Conservation (phyloP, 495 filamentous ascomycete genomes). For the Entonaema liquescens region DNA sequence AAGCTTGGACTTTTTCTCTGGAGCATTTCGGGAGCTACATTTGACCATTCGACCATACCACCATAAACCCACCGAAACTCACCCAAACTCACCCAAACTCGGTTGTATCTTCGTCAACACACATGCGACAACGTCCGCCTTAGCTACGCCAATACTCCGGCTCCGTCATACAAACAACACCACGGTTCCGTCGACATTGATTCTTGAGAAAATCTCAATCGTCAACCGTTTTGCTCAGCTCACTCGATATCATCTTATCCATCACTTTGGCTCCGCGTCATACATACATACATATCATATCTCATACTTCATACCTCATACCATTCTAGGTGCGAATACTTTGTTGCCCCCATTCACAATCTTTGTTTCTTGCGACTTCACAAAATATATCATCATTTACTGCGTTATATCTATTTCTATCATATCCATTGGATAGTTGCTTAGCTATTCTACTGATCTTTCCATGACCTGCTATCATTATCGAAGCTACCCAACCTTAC, state of each 20-base stretch:
- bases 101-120: background rate
- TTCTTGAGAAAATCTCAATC: background rate
- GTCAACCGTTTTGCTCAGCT: background rate
- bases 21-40: background rate
- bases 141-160: background rate
- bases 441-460: background rate
- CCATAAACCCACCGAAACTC: background rate
- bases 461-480: background rate
- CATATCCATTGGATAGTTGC: background rate
- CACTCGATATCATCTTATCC: background rate
- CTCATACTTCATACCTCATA: background rate
- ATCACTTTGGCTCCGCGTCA: background rate
- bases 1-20: constrained; percentile 7
- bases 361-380: background rate
- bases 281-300: background rate
- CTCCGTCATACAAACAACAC: background rate
- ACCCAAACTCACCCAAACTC: no score
- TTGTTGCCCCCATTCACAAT: background rate
- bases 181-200: background rate
- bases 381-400: background rate
- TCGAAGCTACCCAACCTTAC: constrained; percentile 5
- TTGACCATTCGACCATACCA: background rate
- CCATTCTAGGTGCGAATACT: background rate
- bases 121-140: background rate
- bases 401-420: background rate